phyloP scores from a whole-genome alignment of 495 filamentous ascomycete species.

The Talaromyces wortmannii region DNA sequence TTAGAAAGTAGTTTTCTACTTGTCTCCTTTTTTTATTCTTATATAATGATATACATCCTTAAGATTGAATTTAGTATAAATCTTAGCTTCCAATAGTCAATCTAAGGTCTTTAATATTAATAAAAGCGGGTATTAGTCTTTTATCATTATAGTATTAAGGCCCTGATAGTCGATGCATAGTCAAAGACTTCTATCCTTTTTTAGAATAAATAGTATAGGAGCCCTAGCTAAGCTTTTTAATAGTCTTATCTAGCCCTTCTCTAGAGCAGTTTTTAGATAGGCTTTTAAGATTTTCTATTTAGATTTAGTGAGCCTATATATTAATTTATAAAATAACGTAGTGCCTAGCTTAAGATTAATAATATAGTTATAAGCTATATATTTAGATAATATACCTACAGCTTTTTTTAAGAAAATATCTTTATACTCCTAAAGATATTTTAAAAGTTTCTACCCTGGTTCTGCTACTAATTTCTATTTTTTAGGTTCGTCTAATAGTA shows the following conservation, averaged over 20 bases:
- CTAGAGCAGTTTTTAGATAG: neutral
- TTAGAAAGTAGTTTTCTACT: neutral
- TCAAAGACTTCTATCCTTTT: neutral
- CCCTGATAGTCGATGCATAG: neutral
- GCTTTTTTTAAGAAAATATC: too few relatives aligned
- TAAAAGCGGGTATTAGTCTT: neutral
- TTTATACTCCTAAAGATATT: too few relatives aligned
- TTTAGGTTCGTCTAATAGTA: neutral
- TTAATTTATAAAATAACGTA: neutral
- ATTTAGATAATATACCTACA: too few relatives aligned
- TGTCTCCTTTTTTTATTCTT: neutral
- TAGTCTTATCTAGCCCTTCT: neutral
- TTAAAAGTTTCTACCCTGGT: too few relatives aligned
- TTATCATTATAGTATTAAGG: neutral
- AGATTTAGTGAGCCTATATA: neutral
- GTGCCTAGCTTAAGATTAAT: too few relatives aligned
- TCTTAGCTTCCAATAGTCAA: neutral
- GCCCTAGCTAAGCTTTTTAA: neutral
- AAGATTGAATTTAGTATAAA: neutral
- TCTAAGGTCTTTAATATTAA: too few relatives aligned
- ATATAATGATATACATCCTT: neutral
- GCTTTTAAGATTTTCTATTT: neutral
- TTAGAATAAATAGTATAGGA: neutral
- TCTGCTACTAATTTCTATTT: too few relatives aligned
- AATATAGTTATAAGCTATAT: too few relatives aligned